Evolutionary conservation across 345 rosid species (phyloP).

Genomic region (Hirschfeldia incana): DNA sequence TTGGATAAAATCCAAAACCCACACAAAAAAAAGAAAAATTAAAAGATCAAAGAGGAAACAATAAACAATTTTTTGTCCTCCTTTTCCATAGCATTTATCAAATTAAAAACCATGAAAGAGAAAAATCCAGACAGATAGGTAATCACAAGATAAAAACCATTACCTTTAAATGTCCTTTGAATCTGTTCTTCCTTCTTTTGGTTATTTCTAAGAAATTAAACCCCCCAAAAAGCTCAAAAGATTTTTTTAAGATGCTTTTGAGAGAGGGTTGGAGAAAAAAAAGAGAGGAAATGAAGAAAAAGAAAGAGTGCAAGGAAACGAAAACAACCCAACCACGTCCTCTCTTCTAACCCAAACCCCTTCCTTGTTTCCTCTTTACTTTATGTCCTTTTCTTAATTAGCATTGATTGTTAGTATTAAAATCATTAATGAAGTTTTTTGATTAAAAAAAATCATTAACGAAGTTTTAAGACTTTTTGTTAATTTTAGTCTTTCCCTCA

Average conservation of each 20-base stretch:
- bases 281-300: conserved; percentile 33
- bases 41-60: conserved; percentile 22
- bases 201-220: background rate
- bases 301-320: conserved; percentile 39
- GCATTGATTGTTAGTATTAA: conserved; percentile 12
- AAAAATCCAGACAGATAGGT: conserved; percentile 10
- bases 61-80: conserved; percentile 5
- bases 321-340: conserved; percentile 39
- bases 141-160: background rate
- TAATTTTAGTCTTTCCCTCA: conserved; percentile 29
- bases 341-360: conserved; percentile 26
- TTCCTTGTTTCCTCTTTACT: conserved; percentile 14
- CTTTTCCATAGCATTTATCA: background rate
- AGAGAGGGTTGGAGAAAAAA: conserved; percentile 6
- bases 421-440: conserved; percentile 17
- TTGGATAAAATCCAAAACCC: conserved; percentile 27
- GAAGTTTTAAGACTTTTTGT: conserved; percentile 29
- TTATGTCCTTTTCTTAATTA: conserved; percentile 36
- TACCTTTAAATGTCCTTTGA: conserved; percentile 25
- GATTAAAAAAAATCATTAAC: background rate
- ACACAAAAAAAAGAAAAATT: background rate
- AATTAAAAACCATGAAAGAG: background rate
- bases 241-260: background rate
- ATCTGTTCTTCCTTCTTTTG: background rate
- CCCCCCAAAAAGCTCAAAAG: background rate